Conservation (phyloP, 192 early-diverging fungal genomes). For the Endogone sp. region DNA sequence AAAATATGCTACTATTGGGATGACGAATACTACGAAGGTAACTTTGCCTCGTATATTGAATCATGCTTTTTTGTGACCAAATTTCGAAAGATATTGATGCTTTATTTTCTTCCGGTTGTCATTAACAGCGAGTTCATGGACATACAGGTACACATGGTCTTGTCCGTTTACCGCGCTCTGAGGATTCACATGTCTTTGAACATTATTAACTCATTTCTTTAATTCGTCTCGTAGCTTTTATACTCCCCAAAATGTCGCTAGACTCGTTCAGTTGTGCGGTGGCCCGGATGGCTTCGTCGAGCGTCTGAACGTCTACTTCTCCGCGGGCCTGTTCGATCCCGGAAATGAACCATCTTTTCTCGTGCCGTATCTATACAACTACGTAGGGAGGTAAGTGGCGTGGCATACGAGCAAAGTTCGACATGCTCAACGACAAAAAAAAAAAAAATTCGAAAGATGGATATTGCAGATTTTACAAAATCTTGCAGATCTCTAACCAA, state of each 20-base stretch:
- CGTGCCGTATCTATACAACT: slow-evolving; percentile 28
- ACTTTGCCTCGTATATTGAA: background rate
- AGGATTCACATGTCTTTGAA: no score
- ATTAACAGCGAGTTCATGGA: slow-evolving; percentile 4
- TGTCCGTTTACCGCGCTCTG: background rate
- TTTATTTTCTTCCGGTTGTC: background rate
- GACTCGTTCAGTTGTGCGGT: slow-evolving; percentile 18
- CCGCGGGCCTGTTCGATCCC: slow-evolving; percentile 18
- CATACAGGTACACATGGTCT: background rate
- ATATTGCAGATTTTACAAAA: no score
- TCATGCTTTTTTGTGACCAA: background rate
- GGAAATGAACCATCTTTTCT: slow-evolving; percentile 32
- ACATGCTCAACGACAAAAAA: slow-evolving; percentile 12
- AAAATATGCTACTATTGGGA: background rate
- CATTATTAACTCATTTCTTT: no score
- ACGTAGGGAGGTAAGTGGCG: slow-evolving; percentile 15
- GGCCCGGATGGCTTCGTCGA: slow-evolving; percentile 20
- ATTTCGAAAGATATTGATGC: slow-evolving; percentile 15
- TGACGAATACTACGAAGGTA: slow-evolving; percentile 28
- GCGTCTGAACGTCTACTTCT: slow-evolving; percentile 28
- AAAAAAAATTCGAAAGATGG: no score
- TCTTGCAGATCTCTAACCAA: no score
- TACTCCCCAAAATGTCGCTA: slow-evolving; percentile 25
- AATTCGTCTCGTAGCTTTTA: no score
- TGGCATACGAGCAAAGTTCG: no score